These are phyloP conservation scores for Capniomyces stellatus DNA, from an alignment of 371 early-diverging fungal genomes.

Conservation along the genomic window DNA sequence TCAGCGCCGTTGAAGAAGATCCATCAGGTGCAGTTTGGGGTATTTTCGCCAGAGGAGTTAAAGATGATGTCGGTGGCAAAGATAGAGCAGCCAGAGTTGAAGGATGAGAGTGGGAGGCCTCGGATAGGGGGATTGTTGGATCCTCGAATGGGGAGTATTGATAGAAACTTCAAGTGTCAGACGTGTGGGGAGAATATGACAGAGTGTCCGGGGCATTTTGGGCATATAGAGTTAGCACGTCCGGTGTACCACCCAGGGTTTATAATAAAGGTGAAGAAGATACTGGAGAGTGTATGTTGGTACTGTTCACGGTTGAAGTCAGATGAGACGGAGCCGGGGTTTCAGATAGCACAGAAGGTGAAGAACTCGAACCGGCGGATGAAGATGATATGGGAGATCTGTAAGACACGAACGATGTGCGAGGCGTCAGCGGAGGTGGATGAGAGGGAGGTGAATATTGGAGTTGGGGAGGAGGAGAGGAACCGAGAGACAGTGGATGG, in stretches of 20 bases:
- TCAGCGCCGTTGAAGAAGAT: constrained; percentile 83
- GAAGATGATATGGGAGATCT: constrained; percentile 83
- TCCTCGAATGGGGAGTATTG: constrained; percentile 97
- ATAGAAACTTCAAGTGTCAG: constrained; percentile 93
- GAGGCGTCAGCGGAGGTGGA: constrained; percentile 51
- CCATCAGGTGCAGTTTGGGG: constrained; percentile 87
- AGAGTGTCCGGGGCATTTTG: constrained; percentile 98
- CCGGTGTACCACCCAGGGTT: constrained; percentile 89
- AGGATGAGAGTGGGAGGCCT: constrained; percentile 82
- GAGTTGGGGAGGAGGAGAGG: constrained; percentile 15
- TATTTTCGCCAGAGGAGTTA: constrained; percentile 89
- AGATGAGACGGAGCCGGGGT: constrained; percentile 49
- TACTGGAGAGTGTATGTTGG: constrained; percentile 97
- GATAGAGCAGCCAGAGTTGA: constrained; percentile 89
- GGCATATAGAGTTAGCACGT: constrained; percentile 95
- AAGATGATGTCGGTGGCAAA: constrained; percentile 92
- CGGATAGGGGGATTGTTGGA: constrained; percentile 87
- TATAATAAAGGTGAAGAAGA: constrained; percentile 84
- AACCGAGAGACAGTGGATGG: constrained; percentile 9
- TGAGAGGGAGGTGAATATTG: constrained; percentile 5
- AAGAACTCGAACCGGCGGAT: constrained; percentile 60
- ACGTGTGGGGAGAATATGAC: constrained; percentile 95
- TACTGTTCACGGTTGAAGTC: constrained; percentile 94
- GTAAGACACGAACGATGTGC: constrained; percentile 76
- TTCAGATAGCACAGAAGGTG: constrained; percentile 46